Evolutionary conservation across 768 basidiomycete genomes (phyloP).

Genomic region (Chalciporus pseudorubinellus): DNA sequence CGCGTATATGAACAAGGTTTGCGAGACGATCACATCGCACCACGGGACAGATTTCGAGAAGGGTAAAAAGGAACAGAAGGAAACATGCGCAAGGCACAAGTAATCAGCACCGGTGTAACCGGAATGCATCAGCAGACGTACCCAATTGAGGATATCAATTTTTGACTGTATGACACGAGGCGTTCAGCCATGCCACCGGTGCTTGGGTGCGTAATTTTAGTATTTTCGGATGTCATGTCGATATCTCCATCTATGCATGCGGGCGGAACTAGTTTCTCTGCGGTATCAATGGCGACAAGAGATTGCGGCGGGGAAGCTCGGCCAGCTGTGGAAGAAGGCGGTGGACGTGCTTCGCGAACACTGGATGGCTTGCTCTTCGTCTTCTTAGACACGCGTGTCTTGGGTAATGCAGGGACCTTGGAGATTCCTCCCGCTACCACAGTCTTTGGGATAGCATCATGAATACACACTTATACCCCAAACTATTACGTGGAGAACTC

Average conservation of each 20-base stretch:
- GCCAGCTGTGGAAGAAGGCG: slow-evolving; percentile 6
- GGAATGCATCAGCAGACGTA: slow-evolving; percentile 35
- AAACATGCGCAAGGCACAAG: slow-evolving; percentile 22
- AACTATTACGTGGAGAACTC: slow-evolving; percentile 17
- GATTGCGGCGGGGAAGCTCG: slow-evolving; percentile 14
- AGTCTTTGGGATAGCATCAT: slow-evolving; percentile 18
- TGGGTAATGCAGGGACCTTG: slow-evolving; percentile 13
- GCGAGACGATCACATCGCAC: slow-evolving; percentile 24
- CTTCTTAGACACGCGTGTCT: slow-evolving; percentile 22
- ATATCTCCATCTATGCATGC: slow-evolving; percentile 27
- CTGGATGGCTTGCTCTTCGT: slow-evolving; percentile 13
- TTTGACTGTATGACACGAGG: slow-evolving; percentile 50
- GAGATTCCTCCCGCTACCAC: slow-evolving; percentile 16
- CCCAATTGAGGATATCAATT: slow-evolving; percentile 43
- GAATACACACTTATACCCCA: slow-evolving; percentile 12
- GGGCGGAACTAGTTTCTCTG: slow-evolving; percentile 17
- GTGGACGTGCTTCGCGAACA: slow-evolving; percentile 11
- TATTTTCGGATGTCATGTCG: slow-evolving; percentile 24
- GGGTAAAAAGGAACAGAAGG: slow-evolving; percentile 12
- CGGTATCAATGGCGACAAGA: slow-evolving; percentile 9
- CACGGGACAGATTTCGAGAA: slow-evolving; percentile 15
- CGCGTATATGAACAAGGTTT: slow-evolving; percentile 20
- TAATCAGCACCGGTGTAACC: slow-evolving; percentile 23
- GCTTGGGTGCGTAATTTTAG: slow-evolving; percentile 10
- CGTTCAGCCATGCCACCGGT: slow-evolving; percentile 43